Conservation (phyloP, 768 basidiomycete genomes). For the Mycena leptocephala region DNA sequence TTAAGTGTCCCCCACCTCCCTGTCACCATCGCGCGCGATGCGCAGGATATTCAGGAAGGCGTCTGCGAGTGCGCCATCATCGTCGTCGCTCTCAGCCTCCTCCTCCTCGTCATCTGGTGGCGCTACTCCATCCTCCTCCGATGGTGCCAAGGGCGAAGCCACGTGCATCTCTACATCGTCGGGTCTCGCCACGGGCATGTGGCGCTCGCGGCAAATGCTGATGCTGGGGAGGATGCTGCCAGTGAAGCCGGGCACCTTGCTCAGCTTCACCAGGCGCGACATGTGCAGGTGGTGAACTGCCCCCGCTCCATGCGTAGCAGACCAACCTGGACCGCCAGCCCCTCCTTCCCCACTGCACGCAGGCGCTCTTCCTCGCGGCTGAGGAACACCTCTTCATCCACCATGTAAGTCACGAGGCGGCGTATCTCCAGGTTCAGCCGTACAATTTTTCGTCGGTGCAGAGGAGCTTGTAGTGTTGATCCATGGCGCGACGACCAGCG, state of each 20-base stretch:
- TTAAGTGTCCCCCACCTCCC: background rate
- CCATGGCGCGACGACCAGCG: slow-evolving; percentile 29
- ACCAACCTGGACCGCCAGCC: background rate
- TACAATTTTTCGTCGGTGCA: slow-evolving; percentile 40
- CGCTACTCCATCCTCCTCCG: background rate
- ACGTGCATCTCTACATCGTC: background rate
- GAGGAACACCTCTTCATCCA: slow-evolving; percentile 30
- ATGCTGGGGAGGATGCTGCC: too few relatives aligned
- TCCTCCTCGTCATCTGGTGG: background rate
- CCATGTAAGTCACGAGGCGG: slow-evolving; percentile 35
- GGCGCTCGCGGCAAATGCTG: background rate
- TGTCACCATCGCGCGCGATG: background rate
- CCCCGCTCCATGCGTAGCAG: background rate
- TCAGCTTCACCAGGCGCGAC: slow-evolving; percentile 12
- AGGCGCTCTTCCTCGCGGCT: slow-evolving; percentile 3
- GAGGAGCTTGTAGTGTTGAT: slow-evolving; percentile 32
- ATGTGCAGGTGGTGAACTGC: slow-evolving; percentile 19
- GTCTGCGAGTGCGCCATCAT: background rate
- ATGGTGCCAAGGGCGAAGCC: background rate
- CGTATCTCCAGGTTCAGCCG: slow-evolving; percentile 43
- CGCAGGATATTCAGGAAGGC: background rate
- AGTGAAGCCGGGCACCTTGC: slow-evolving; percentile 9
- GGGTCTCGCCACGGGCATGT: background rate
- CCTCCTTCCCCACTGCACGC: background rate
- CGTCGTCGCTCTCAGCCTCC: background rate